Percentiles rank a stretch among this genome's conserved stretches.
These are phyloP conservation scores for Pistacia integerrima DNA, from an alignment of 345 rosid species.

Conservation along the genomic window DNA sequence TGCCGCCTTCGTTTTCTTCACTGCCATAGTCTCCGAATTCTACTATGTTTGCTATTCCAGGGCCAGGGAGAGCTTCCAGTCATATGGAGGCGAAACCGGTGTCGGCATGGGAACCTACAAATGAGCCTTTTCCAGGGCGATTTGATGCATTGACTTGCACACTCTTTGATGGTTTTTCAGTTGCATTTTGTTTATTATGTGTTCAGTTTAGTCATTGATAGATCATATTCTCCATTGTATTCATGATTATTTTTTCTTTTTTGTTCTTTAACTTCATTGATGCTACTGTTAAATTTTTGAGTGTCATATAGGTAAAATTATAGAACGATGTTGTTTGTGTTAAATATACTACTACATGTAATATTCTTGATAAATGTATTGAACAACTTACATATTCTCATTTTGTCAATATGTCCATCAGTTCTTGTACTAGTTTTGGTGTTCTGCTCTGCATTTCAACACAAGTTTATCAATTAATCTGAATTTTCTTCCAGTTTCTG, in stretches of 20 bases:
- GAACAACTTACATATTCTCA: constrained; percentile 8
- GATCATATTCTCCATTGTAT: constrained; percentile 13
- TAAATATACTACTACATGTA: neutral
- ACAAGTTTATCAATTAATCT: neutral
- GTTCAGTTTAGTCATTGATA: constrained; percentile 16
- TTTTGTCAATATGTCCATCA: neutral
- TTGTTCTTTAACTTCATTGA: neutral
- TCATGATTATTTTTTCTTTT: neutral
- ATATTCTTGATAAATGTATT: constrained; percentile 4
- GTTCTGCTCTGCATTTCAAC: neutral
- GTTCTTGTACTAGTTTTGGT: too few species aligned
- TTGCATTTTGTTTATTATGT: constrained; percentile 22
- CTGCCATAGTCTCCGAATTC: constrained; percentile 71
- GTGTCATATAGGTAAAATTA: constrained; percentile 14
- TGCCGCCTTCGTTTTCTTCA: constrained; percentile 80
- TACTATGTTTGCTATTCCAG: constrained; percentile 72
- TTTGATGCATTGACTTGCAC: constrained; percentile 8
- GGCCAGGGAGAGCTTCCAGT: constrained; percentile 60
- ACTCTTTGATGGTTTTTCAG: constrained; percentile 6
- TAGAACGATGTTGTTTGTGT: constrained; percentile 16
- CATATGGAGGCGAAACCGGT: constrained; percentile 48
- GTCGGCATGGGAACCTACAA: constrained; percentile 65
- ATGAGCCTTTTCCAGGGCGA: constrained; percentile 27
- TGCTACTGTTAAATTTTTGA: constrained; percentile 17
- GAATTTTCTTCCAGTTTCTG: neutral